Evolutionary conservation across 768 basidiomycete species (phyloP), one percentile per base, ranked within the genome.

Genomic region (Termitomyces sp.): DNA sequence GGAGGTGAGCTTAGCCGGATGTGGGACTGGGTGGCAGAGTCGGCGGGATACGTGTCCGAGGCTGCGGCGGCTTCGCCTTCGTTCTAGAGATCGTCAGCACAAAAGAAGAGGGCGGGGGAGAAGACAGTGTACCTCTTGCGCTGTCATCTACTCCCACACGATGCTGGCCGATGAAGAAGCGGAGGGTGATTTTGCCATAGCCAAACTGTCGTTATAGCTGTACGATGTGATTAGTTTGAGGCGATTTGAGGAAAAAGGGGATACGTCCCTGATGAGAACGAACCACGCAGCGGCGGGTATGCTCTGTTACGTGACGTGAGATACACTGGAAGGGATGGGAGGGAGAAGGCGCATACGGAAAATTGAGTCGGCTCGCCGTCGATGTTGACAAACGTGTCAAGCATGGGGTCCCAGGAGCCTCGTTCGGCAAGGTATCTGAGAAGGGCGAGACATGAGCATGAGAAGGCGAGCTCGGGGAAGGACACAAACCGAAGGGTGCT

Each of bases 101-200:
- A 4, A 46, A 13, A 46, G 45, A 22, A 24, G 12, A 9, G 22
- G 13, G 13, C 15, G 22, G 8, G 7, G 24, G 22, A 36, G 28
- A 28, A 28, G 28, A 28, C 4, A 40, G 18, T 78, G 20, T 46
- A 81, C 83, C 49, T 79, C 74, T 54, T 79, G 72, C 20, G 70
- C 74, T 0, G 80, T 81, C 91, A 95, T 93, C 36, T 80, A 81
- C 60, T 95, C 92, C 90, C 94, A 97, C 1, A 95, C 91, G 13
- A 88, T 77, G 61, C 92, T 92, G 87, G 0, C 94, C 94, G 18
- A 95, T 78, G 72, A 90, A 87, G 1, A 92, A 92, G 13, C 91
- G 84, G 0, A 94, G 94, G 0, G 91, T 92, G 58, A 95, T 92
- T 73, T 96, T 93, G 40, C 94, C 94, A 66, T 94, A 96, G 15